phyloP scores from a whole-genome alignment of 805 yeast species.

The Citeromyces matritensis region DNA sequence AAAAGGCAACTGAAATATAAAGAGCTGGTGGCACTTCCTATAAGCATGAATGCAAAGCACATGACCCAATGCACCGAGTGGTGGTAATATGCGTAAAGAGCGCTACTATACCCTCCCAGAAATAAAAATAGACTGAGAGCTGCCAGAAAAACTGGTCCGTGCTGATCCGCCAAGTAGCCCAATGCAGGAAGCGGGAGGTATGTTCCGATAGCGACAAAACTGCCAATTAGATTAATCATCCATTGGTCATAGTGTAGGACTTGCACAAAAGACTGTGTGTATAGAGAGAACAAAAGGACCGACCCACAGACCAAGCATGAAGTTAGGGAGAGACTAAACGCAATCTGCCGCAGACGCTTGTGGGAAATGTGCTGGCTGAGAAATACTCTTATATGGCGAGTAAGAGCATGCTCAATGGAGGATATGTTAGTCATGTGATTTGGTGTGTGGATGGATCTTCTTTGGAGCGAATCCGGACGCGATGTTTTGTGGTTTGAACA shows the following conservation, averaged over 20 bases:
- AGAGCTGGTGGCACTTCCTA: conserved; percentile 64
- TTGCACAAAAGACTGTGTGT: conserved; percentile 51
- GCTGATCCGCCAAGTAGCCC: conserved; percentile 75
- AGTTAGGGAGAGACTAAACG: conserved; percentile 41
- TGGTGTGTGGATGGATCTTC: too few species aligned
- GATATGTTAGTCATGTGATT: conserved; percentile 10
- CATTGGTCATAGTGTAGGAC: conserved; percentile 49
- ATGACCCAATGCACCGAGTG: conserved; percentile 16
- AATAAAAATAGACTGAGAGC: conserved; percentile 43
- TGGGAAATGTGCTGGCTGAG: conserved; percentile 26
- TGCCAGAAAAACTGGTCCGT: conserved; percentile 66
- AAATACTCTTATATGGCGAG: conserved; percentile 25
- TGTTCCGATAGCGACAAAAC: conserved; percentile 65
- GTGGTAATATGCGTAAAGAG: conserved; percentile 19
- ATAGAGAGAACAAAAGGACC: conserved; percentile 68
- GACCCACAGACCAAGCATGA: conserved; percentile 74
- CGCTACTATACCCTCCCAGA: conserved; percentile 51
- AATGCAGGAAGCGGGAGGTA: conserved; percentile 71
- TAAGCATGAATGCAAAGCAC: conserved; percentile 35
- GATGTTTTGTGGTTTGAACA: too few species aligned
- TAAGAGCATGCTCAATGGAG: conserved; percentile 21
- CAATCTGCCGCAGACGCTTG: conserved; percentile 23
- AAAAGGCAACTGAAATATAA: conserved; percentile 56
- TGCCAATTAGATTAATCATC: conserved; percentile 55
- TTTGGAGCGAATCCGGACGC: too few species aligned